Percentiles rank a stretch among this genome's conserved stretches.
phyloP scores from a whole-genome alignment of 257 asterid genomes.

The Vinca minor region DNA sequence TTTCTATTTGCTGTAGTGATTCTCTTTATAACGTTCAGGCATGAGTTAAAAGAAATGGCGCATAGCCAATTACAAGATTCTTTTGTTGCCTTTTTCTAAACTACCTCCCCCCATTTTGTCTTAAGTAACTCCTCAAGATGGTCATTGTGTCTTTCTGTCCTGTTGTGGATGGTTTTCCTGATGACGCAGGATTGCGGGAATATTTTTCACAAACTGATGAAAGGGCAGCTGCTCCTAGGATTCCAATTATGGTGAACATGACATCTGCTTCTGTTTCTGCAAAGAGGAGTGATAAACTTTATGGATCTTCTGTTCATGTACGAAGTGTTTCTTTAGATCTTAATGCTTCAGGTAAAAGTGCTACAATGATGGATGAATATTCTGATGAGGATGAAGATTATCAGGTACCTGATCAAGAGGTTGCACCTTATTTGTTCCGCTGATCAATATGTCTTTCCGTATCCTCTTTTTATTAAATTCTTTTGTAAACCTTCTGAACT shows the following conservation, averaged over 20 bases:
- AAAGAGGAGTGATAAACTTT: constrained; percentile 49
- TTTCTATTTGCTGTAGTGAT: background rate
- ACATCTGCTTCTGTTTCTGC: constrained; percentile 61
- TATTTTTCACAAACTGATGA: constrained; percentile 92
- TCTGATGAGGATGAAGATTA: constrained; percentile 96
- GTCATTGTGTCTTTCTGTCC: background rate
- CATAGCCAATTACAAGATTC: background rate
- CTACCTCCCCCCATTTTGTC: background rate
- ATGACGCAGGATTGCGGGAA: constrained; percentile 72
- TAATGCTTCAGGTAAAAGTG: constrained; percentile 61
- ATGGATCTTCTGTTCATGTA: constrained; percentile 50
- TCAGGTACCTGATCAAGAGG: constrained; percentile 79
- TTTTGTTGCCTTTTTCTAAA: background rate
- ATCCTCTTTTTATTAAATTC: no score
- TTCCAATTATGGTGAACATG: constrained; percentile 98
- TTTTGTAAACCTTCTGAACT: no score
- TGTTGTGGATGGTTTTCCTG: background rate
- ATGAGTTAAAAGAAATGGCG: background rate
- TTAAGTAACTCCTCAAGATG: background rate
- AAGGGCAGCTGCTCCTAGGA: constrained; percentile 80
- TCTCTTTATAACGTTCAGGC: background rate
- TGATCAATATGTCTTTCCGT: background rate
- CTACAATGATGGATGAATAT: constrained; percentile 64
- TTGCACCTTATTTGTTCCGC: constrained; percentile 19
- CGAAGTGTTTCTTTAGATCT: constrained; percentile 77